Evolutionary conservation across 73 alveolate species (phyloP), one percentile per base, ranked within the genome.

Genomic region (Paramecium bursaria): DNA sequence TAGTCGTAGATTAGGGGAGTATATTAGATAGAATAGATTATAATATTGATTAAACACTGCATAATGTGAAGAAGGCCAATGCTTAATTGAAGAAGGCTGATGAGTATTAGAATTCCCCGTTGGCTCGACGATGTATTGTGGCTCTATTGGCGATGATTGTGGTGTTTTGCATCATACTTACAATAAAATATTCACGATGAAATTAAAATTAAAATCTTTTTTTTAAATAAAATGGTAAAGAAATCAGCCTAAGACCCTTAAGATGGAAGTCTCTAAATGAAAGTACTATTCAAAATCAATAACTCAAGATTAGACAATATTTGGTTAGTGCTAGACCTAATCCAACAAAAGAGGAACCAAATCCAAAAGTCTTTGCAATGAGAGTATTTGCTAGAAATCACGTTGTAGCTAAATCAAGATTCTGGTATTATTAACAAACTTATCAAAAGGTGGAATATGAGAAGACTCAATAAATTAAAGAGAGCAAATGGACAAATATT

Each of bases 341-440:
- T 29, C 97, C 98, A 17, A 85, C 93, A 39, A 92, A 92, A 73
- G 86, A 86, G 85, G 92, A 91, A 74, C 91, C 92, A 17, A 88
- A 90, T 74, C 98, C 98, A 14, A 86, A 86, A 52, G 85, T 92
- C 77, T 90, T 86, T 85, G 91, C 93, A 85, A 94, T 94, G 97
- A 80, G 98, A 76, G 91, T 94, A 47, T 94, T 94, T 87, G 97
- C 97, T 39, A 92, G 90, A 75, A 89, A 94, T 87, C 86, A 80
- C 31, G 95, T 94, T 15, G 85, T 86, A 50, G 98, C 98, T 74
- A 94, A 94, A 87, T 57, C 95, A 10, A 94, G 87, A 79, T 94
- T 92, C 94, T 94, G 98, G 98, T 94, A 94, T 85, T 87, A 31
- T 53, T 22, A 23, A 31, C 25, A 5, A 0, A 75, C 31, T 48